Evolutionary conservation across 2,329 filamentous ascomycete genomes (phyloP), one percentile per base, ranked within the genome.

Genomic region (Xylariaceae sp.): DNA sequence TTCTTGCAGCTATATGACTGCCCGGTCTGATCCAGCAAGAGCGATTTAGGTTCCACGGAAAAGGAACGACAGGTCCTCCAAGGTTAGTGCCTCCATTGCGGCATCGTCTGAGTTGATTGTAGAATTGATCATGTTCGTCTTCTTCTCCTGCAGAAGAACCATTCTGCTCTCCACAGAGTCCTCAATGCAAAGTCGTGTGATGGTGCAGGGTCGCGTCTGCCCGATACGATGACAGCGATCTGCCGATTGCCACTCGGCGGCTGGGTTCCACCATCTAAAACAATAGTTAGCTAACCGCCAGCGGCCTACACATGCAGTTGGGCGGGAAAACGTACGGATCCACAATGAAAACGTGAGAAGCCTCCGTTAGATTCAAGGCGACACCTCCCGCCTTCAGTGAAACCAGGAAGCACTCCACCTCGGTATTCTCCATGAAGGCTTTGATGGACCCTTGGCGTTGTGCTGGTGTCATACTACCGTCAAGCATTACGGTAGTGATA

Each of bases 211-310:
- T 7, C 94, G 87, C 42, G 85, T 89, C 73, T 99, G 94, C 31
- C 94, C 94, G 59, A 97, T 99, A 48, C 94, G 90, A 71, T 97
- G 94, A 64, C 87, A 90, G 57, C 89, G 82, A 67, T 99, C 94
- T 2, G 94, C 94, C 54, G 88, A 94, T 71, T 99, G 94, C 94
- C 94, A 99, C 72, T 99, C 94, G 0, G 92, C 92, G n/a, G 91
- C 91, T n/a, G 94, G 94, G 60, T 97, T 97, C 94, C 94, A 99
- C 94, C 94, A 97, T 59, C 87, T 90, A 51, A 22, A 15, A 45
- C 45, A 36, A 72, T 58, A 68, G 45, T 44, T 41, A 45, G 22
- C 22, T 27, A 27, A 27, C 22, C 22, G 22, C 22, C 7, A 27
- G 22, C 22, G 22, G 22, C 22, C 22, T 27, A 27, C 7, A 27